Percentiles rank a stretch among this genome's conserved stretches.
Evolutionary conservation across 2,329 filamentous ascomycete genomes (phyloP).

Genomic region (Colletotrichum siamense): DNA sequence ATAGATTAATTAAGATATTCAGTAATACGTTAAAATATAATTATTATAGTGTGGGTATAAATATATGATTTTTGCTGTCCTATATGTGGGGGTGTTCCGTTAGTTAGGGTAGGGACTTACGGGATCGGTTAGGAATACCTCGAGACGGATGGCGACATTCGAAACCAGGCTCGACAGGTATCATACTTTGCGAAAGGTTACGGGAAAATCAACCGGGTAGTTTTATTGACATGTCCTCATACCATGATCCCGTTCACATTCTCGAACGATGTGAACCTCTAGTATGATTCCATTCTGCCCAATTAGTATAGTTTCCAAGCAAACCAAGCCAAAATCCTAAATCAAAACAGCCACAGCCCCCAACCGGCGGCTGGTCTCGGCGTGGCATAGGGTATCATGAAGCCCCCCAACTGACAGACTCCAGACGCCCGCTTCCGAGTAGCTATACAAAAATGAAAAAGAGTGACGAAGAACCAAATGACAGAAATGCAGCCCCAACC

Average conservation of each 20-base stretch:
- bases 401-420: conserved; percentile 12
- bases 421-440: conserved; percentile 10
- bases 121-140: not conserved
- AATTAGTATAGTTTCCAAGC: not conserved
- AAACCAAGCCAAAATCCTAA: not conserved
- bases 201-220: not conserved
- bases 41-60: too few species aligned
- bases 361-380: not conserved
- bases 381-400: conserved; percentile 2
- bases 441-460: not conserved
- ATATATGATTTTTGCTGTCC: too few species aligned
- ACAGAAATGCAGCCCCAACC: not conserved
- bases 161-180: not conserved
- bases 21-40: too few species aligned
- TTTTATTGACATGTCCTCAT: not conserved
- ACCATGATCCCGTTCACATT: rapidly evolving
- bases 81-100: too few species aligned
- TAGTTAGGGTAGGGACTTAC: too few species aligned
- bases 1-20: too few species aligned
- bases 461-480: not conserved
- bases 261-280: rapidly evolving
- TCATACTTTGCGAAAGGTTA: not conserved
- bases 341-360: conserved; percentile 1
- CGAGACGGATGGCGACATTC: not conserved
- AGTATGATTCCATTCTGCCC: not conserved